Evolutionary conservation across 441 rosid genomes (phyloP).

Genomic region (Pelargonium fulgidum): DNA sequence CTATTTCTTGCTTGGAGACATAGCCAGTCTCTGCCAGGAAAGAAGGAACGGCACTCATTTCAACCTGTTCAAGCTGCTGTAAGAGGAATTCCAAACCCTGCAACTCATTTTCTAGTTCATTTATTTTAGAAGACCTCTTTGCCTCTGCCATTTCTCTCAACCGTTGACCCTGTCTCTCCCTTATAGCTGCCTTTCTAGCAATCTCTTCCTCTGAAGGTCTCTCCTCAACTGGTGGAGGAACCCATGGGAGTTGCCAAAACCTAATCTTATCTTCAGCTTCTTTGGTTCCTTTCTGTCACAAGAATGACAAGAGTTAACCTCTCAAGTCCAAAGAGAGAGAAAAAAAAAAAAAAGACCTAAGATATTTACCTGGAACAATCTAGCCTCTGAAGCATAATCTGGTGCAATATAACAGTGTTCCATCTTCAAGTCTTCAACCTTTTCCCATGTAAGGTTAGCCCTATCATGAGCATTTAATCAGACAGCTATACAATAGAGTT

Average conservation of each 20-base stretch:
- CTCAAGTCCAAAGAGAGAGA: constrained; percentile 18
- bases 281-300: constrained; percentile 64
- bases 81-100: constrained; percentile 71
- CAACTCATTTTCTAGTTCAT: constrained; percentile 72
- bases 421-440: constrained; percentile 87
- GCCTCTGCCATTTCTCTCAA: constrained; percentile 97
- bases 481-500: constrained; percentile 12
- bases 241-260: constrained; percentile 93
- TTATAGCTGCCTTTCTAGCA: constrained; percentile 87
- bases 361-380: constrained; percentile 54
- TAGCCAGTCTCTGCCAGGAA: constrained; percentile 78
- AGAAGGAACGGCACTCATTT: constrained; percentile 47
- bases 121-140: constrained; percentile 73
- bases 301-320: constrained; percentile 17
- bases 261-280: constrained; percentile 84
- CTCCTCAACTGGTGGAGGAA: constrained; percentile 75
- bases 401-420: constrained; percentile 81
- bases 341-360: constrained; percentile 12
- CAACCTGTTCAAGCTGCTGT: constrained; percentile 71
- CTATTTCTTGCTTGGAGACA: constrained; percentile 73
- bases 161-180: constrained; percentile 88
- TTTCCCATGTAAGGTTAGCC: constrained; percentile 80
- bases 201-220: constrained; percentile 95
- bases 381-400: constrained; percentile 66
- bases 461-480: constrained; percentile 31